Base-by-base conservation (phyloP, 257 asterid genomes). In the Rubia yunnanensis region DNA sequence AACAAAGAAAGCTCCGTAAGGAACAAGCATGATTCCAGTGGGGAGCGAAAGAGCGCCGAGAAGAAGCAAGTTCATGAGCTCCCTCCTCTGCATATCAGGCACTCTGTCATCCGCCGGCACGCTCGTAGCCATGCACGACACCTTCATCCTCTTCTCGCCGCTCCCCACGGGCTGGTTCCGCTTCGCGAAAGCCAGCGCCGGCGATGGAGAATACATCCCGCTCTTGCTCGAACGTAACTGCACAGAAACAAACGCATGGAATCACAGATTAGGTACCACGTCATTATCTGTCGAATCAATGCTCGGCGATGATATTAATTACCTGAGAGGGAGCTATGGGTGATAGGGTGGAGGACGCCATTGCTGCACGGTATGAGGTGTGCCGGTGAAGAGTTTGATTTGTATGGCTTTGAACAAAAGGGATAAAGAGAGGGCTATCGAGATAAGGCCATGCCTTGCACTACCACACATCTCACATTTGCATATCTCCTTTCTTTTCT, bases 41-140 rank as follows among this genome's bases (percentile, higher is more conserved):
- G 97, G 99, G 8, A 89, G 86, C 57, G 92, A 56, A 81, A 92
- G 0, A 38, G 97, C 85, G 15, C 96, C 99, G 70, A 92, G 60
- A 28, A 92, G 91, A 66, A 92, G 83, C 76, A 83, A 65, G 52
- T 92, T 92, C 95, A 89, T 49, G 49, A 89, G 92, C 81, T 92
- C 15, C 76, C 99, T 86, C 79, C 83, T 92, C 7, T 68, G 91
- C 99, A 92, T 92, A 58, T 92, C 96, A 10, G 99, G 99, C 65
- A 92, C 97, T 14, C 95, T 78, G 60, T 77, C 77, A 61, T 91
- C 95, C 0, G 96, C 94, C 2, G 96, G 96, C 35, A 87, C 68
- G 52, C 95, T 92, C 20, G 95, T 79, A 1, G 99, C 99, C 99
- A 86, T 88, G 79, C 95, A 83, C n/a, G 76, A 52, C 15, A 92